Evolutionary conservation across 148 eudicot species (phyloP).

Genomic region (Chenopodium album): DNA sequence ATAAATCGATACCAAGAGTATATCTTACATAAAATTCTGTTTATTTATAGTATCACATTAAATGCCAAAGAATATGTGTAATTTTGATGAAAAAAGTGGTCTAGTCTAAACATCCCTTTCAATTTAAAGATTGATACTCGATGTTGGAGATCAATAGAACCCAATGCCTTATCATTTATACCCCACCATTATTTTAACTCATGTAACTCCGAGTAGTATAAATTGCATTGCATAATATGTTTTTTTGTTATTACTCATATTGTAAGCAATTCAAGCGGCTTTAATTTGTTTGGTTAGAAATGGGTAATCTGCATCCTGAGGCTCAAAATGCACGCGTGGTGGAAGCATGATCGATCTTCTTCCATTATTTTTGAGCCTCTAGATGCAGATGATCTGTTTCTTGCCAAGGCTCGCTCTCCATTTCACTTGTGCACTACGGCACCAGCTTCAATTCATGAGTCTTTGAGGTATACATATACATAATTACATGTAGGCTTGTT

Average conservation of each 20-base stretch:
- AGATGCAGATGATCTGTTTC: conserved; percentile 2
- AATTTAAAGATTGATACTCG: not conserved
- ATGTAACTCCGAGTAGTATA: not conserved
- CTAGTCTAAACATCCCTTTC: not conserved
- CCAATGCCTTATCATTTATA: not conserved
- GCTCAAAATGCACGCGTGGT: not conserved
- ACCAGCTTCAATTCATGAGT: too few species aligned
- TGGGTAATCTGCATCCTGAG: conserved; percentile 2
- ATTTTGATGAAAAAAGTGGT: too few species aligned
- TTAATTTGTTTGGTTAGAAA: not conserved
- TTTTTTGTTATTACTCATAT: not conserved
- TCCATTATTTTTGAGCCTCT: not conserved
- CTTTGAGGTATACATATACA: too few species aligned
- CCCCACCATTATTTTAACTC: not conserved
- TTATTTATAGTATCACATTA: not conserved
- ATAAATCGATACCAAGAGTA: not conserved
- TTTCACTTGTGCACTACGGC: too few species aligned
- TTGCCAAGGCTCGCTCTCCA: not conserved
- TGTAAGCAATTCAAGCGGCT: not conserved
- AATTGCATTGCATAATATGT: not conserved
- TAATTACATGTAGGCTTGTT: too few species aligned
- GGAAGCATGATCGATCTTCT: not conserved
- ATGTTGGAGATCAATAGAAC: not conserved
- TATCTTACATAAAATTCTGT: not conserved
- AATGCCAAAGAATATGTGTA: not conserved